Percentiles rank a stretch among this genome's conserved stretches.
Conservation (phyloP, 768 basidiomycete genomes). For the Mycena pura region DNA sequence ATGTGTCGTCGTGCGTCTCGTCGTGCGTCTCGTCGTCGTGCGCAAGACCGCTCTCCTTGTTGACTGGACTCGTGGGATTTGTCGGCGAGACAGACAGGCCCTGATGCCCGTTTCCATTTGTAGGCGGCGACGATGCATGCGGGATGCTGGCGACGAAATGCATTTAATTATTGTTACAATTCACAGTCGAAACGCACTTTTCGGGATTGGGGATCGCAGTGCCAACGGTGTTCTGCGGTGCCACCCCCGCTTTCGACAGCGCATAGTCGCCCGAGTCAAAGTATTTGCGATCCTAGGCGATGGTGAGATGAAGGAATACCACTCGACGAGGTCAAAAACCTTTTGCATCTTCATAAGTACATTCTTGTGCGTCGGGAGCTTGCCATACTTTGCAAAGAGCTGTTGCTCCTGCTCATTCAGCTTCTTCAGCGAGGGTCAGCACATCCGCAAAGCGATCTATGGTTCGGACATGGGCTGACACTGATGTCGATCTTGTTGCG, state of each 20-base stretch:
- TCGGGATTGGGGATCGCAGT: slow-evolving; percentile 99
- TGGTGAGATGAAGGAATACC: slow-evolving; percentile 20
- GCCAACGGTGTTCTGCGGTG: slow-evolving; percentile 88
- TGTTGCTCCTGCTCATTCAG: slow-evolving; percentile 90
- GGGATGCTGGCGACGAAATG: slow-evolving; percentile 70
- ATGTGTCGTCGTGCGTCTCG: slow-evolving; percentile 34
- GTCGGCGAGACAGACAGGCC: slow-evolving; percentile 78
- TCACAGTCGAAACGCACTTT: slow-evolving; percentile 63
- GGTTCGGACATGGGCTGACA: slow-evolving; percentile 53
- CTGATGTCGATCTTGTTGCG: slow-evolving; percentile 96
- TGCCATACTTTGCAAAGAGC: slow-evolving; percentile 94
- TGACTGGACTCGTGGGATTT: slow-evolving; percentile 66
- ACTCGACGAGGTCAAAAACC: slow-evolving; percentile 51
- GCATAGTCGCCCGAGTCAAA: slow-evolving; percentile 99
- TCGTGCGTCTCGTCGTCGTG: slow-evolving; percentile 38
- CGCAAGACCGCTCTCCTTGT: slow-evolving; percentile 64
- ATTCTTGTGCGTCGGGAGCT: slow-evolving; percentile 93
- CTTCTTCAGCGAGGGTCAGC: slow-evolving; percentile 53
- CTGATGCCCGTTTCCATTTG: slow-evolving; percentile 56
- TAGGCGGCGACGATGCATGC: slow-evolving; percentile 84
- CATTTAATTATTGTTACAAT: slow-evolving; percentile 23
- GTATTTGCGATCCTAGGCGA: slow-evolving; percentile 91
- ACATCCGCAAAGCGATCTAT: neutral
- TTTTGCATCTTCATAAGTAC: slow-evolving; percentile 94
- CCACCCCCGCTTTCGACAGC: slow-evolving; percentile 91